Base-by-base conservation (phyloP, 805 yeast genomes). In the Ogataea thermomethanolica region DNA sequence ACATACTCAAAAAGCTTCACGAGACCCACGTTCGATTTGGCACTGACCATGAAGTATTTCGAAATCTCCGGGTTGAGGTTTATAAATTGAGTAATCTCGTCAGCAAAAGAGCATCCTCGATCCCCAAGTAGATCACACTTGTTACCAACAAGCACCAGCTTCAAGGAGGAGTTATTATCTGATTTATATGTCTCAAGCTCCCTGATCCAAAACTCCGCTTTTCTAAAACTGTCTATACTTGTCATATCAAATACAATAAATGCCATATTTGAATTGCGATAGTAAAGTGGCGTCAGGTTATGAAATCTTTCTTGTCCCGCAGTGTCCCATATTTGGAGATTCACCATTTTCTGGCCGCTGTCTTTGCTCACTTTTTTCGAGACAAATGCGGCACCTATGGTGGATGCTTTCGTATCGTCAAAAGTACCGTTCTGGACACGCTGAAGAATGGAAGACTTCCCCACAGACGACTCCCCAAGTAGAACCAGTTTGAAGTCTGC, bases 361-460 rank as follows among this genome's bases (percentile, higher is more conserved):
- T 50, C 49, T 21, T 54, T 43, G 29, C 78, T 68, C 9, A 84
- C 69, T 8, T 84, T 79, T 59, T 89, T 95, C 12, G 97, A 87
- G 28, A 93, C 74, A 62, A 91, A 93, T 0, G 98, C 99, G 4
- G 99, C 99, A n/a, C 99, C 99, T 40, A 93, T 93, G 2, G 99
- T 93, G 30, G 95, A 85, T 51, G 95, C 87, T 44, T 91, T 76
- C 49, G 78, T 76, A 23, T 78, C 81, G 50, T 87, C 93, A 59
- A 91, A 93, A 0, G 78, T 64, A 52, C 79, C 74, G 46, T 67
- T 68, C 29, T 76, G 90, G 53, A 90, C 88, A 37, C 97, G 68
- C 49, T 84, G 84, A 1, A 88, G 89, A 8, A 91, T 72, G 1
- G 96, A 88, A 6, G 78, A 71, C 50, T 77, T 83, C 34, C 85